Conservation (phyloP, 306 rosid species). For the Fragaria vesca region DNA sequence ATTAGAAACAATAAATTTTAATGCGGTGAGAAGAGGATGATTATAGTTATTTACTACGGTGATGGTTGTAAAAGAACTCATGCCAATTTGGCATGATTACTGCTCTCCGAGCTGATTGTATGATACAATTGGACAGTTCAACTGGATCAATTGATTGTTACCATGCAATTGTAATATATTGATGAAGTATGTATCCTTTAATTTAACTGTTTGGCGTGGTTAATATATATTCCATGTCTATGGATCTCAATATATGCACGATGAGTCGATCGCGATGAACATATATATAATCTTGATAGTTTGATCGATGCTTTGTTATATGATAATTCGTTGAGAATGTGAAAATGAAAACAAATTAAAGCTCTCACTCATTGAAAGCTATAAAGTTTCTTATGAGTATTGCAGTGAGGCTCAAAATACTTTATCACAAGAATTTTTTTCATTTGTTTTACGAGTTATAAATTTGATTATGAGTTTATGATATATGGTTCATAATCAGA, state of each 20-base stretch:
- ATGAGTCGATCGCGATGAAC: background rate
- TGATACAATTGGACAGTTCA: background rate
- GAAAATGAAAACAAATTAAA: background rate
- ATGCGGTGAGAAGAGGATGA: slow-evolving; percentile 1
- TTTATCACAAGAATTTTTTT: no score
- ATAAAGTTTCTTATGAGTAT: no score
- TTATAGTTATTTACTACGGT: background rate
- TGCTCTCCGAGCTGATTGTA: background rate
- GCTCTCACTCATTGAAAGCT: no score
- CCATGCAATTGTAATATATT: background rate
- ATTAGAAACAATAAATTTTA: slow-evolving; percentile 7
- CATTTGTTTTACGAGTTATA: background rate
- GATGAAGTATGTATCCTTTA: background rate
- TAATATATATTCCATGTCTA: background rate
- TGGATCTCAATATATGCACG: background rate
- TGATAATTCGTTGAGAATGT: background rate
- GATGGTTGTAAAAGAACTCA: background rate
- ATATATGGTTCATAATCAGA: background rate
- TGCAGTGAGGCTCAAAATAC: no score
- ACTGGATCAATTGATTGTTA: background rate
- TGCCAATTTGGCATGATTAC: background rate
- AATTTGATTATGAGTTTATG: no score
- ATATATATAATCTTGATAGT: background rate
- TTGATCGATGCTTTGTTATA: background rate
- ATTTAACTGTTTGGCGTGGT: background rate